These are phyloP conservation scores for Verticillium alfalfae DNA, from an alignment of 2,329 filamentous ascomycete species.

Conservation along the genomic window DNA sequence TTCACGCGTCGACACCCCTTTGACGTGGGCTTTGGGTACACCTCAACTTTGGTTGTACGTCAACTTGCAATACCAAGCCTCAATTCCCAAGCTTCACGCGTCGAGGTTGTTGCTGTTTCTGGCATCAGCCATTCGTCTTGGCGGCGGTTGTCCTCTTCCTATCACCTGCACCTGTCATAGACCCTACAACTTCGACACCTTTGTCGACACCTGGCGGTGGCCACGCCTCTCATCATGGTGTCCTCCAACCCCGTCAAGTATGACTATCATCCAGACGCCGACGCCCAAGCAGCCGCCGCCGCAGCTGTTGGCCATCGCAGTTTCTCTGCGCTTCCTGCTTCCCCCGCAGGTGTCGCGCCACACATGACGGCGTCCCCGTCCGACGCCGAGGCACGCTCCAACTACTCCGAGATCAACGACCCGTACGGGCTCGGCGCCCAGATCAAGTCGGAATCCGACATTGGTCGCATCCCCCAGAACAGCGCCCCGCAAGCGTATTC, in stretches of 20 bases:
- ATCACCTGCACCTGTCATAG: no score
- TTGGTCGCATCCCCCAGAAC: constrained; percentile 74
- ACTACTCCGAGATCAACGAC: constrained; percentile 45
- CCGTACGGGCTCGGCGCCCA: constrained; percentile 74
- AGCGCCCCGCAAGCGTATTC: constrained; percentile 68
- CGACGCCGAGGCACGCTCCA: constrained; percentile 10
- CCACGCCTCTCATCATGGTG: background rate
- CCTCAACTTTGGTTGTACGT: no score
- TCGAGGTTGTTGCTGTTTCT: no score
- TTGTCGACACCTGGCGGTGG: background rate
- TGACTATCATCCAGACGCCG: background rate
- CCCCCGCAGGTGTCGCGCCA: background rate
- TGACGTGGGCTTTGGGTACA: no score
- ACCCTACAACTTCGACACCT: no score
- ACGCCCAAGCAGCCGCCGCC: background rate
- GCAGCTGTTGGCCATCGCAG: background rate
- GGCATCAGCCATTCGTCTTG: background rate
- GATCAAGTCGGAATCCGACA: constrained; percentile 72
- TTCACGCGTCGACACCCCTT: background rate
- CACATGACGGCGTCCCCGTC: background rate
- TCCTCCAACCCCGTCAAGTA: constrained; percentile 2
- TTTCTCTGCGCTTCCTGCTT: background rate
- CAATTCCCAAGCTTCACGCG: no score
- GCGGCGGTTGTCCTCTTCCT: no score
- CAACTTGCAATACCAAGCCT: no score